Base-by-base conservation (phyloP, 2,329 filamentous ascomycete genomes). In the Diaporthe nobilis region DNA sequence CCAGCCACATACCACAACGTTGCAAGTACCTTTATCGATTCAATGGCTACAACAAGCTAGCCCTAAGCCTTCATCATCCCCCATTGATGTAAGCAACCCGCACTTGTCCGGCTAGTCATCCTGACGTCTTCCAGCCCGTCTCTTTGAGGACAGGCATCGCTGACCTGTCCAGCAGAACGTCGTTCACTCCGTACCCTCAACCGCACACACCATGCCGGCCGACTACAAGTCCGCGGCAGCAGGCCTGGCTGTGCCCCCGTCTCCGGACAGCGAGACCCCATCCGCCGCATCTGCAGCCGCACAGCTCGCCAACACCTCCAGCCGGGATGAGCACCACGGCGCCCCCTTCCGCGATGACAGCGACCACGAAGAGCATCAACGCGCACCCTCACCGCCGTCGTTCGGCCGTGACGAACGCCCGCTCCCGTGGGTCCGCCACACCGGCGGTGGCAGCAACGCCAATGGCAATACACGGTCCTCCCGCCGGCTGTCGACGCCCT, bases 191-290 rank as follows among this genome's bases (percentile, higher is more conserved):
- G 39, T 65, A 49, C 65, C 44, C 42, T 57, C 8, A 12, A 60
- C 34, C 25, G 25, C 63, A 44, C 73, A 49, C 74, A 83, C 75
- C 47, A 90, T 90, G 88, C 87, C 88, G 47, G 86, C 86, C 79
- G 87, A 90, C 83, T 88, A 88, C 82, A 81, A 83, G 61, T 87
- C 88, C 75, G 84, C 88, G 76, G 88, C 88, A 74, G 87, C 85
- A 79, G 87, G 86, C 61, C 86, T 89, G 51, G 85, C 87, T 76
- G 81, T 89, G 72, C 85, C 85, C 39, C 82, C 84, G 4, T 80
- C 80, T 49, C 79, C 81, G 47, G 74, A 79, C 74, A 80, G 80
- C 60, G 72, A 79, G 51, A 75, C 79, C n/a, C 79, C 77, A 53
- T 79, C 78, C 58, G 79, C 79, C 77, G 81, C 79, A 61, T 82